Evolutionary conservation across 257 asterid genomes (phyloP), one percentile per base, ranked within the genome.

Genomic region (Echium plantagineum): DNA sequence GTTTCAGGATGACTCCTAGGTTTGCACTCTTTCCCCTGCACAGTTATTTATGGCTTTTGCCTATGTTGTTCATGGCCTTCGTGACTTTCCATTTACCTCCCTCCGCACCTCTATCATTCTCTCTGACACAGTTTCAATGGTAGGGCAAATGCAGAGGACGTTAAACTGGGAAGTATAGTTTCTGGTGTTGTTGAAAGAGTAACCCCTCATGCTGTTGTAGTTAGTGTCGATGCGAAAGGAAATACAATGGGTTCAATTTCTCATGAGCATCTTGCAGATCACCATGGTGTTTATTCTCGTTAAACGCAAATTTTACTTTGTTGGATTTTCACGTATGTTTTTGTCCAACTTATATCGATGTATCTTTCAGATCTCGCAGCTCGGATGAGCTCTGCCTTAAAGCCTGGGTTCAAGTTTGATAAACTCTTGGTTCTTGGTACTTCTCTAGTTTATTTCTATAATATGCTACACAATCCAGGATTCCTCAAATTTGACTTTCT

Each of bases 381-480:
- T 62, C 62, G 62, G 69, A 64, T 93, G 76, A 75, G 74, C 72
- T 78, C 95, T 26, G 72, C 69, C 69, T 57, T 93, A 79, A 89
- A 75, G 78, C 95, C 96, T 63, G 99, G 96, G 66, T 78, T 71
- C 73, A 78, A 74, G 64, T 89, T 93, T 75, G 96, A 93, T 72
- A 74, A 81, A 64, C 83, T 93, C 52, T 81, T 93, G 84, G 86
- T 93, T 77, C 94, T 93, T 61, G 99, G 99, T 93, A 84, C 70
- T 52, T 61, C 58, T 55, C 59, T 64, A 20, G 21, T 53, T 35
- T 19, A 3, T 58, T 55, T 58, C 59, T 68, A 47, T 19, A 5
- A 30, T 64, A 19, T 42, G 17, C 12, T 42, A 42, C 49, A 42
- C 49, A 10, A 10, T 42, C 57, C 7, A n/a, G 64, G 7, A 30